Conservation (phyloP, 805 yeast genomes). For the Ogataea polymorpha region DNA sequence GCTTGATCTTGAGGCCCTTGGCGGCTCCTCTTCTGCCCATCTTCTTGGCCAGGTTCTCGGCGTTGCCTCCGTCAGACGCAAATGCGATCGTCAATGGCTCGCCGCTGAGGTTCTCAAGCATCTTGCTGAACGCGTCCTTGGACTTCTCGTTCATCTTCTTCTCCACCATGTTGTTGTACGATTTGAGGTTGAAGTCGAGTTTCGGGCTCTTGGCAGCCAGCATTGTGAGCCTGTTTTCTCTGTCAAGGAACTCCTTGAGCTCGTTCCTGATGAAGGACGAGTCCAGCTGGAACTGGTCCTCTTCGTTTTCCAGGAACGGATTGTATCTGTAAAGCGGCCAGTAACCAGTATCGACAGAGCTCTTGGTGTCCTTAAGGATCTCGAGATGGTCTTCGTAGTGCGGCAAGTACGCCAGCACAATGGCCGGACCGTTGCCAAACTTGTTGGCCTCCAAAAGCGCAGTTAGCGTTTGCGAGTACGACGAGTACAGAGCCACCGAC, state of each 20-base stretch:
- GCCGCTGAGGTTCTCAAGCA: slow-evolving; percentile 85
- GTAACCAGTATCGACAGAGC: slow-evolving; percentile 89
- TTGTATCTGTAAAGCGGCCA: slow-evolving; percentile 93
- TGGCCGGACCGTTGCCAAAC: slow-evolving; percentile 79
- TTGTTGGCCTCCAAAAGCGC: slow-evolving; percentile 87
- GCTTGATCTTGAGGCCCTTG: slow-evolving; percentile 69
- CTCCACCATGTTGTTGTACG: slow-evolving; percentile 54
- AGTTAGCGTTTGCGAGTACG: slow-evolving; percentile 88
- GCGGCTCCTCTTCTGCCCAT: slow-evolving; percentile 74
- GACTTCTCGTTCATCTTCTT: slow-evolving; percentile 58
- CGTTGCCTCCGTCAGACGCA: slow-evolving; percentile 93
- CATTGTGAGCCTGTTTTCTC: slow-evolving; percentile 83
- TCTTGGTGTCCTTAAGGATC: slow-evolving; percentile 80
- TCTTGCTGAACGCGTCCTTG: slow-evolving; percentile 68
- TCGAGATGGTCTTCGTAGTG: slow-evolving; percentile 69
- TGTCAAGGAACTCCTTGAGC: slow-evolving; percentile 74
- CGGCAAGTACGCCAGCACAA: slow-evolving; percentile 88
- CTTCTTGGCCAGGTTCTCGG: slow-evolving; percentile 76
- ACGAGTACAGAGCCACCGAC: slow-evolving; percentile 88
- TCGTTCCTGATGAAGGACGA: slow-evolving; percentile 78
- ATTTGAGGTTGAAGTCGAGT: slow-evolving; percentile 73
- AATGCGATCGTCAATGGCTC: slow-evolving; percentile 85
- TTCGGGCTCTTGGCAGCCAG: slow-evolving; percentile 69
- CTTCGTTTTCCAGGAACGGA: slow-evolving; percentile 49
- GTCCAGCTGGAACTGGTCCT: slow-evolving; percentile 72